Evolutionary conservation across 768 basidiomycete species (phyloP).

Genomic region (Suillus occidentalis): DNA sequence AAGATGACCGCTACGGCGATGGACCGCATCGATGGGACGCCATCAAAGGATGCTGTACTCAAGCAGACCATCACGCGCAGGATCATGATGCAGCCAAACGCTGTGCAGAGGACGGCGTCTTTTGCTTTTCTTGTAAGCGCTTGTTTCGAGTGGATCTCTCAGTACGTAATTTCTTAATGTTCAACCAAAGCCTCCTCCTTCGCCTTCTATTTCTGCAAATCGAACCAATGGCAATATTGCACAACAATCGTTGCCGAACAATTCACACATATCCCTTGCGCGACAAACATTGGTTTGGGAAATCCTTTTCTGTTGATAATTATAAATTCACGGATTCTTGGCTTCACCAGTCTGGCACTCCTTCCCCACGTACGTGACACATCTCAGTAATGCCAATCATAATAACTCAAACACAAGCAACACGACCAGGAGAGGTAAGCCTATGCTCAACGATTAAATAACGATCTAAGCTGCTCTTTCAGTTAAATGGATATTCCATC

Average conservation of each 20-base stretch:
- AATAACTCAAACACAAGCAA: not conserved
- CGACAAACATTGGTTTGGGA: conserved; percentile 17
- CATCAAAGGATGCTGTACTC: not conserved
- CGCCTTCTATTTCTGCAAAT: conserved; percentile 16
- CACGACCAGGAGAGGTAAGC: not conserved
- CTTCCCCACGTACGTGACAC: not conserved
- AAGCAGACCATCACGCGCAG: not conserved
- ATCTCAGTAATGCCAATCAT: not conserved
- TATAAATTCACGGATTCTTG: conserved; percentile 1
- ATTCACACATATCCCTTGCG: conserved; percentile 9
- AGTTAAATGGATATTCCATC: not conserved
- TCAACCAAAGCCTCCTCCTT: not conserved
- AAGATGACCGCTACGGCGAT: not conserved
- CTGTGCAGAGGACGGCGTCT: not conserved
- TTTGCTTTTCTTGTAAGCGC: conserved; percentile 3
- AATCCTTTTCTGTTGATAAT: conserved; percentile 6
- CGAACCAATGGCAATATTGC: not conserved
- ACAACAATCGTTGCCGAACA: conserved; percentile 12
- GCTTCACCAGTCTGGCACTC: not conserved
- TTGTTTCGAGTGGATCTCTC: not conserved
- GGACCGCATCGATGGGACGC: not conserved
- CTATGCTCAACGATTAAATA: not conserved
- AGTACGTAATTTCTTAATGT: not conserved
- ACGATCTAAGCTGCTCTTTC: not conserved
- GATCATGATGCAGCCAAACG: not conserved